phyloP scores from a whole-genome alignment of 768 basidiomycete species.

The Tylopilus rubrobrunneus region DNA sequence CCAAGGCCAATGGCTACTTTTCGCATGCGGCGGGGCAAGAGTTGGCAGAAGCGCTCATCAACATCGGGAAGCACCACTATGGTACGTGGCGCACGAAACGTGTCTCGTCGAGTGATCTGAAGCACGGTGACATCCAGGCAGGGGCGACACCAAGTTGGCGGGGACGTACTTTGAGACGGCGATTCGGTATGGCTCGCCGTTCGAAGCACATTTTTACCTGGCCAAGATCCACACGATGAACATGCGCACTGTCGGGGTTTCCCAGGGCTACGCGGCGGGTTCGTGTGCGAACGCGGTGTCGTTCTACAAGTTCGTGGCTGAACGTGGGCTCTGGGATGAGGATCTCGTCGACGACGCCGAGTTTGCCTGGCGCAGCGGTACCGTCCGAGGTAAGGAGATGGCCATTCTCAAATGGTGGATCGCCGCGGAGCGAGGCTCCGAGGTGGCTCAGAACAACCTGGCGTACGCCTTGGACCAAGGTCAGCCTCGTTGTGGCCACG shows the following conservation, averaged over 20 bases:
- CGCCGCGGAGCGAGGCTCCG: constrained; percentile 88
- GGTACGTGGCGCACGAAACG: constrained; percentile 33
- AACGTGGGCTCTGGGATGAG: constrained; percentile 86
- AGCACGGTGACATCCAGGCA: constrained; percentile 40
- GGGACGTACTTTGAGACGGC: constrained; percentile 79
- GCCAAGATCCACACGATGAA: constrained; percentile 74
- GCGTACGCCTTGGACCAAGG: constrained; percentile 93
- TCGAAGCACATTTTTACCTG: constrained; percentile 93
- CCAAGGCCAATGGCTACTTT: constrained; percentile 66
- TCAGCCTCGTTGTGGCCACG: constrained; percentile 34
- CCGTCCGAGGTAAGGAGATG: constrained; percentile 68
- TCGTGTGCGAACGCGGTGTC: constrained; percentile 89
- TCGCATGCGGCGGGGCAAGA: constrained; percentile 80
- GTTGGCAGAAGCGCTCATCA: constrained; percentile 88
- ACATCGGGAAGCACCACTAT: constrained; percentile 79
- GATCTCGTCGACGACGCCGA: constrained; percentile 82
- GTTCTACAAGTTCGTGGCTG: constrained; percentile 89
- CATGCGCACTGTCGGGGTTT: constrained; percentile 38
- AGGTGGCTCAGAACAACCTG: constrained; percentile 92
- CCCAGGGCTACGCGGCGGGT: constrained; percentile 52
- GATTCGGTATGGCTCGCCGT: constrained; percentile 81
- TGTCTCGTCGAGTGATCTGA: constrained; percentile 3
- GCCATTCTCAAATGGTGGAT: constrained; percentile 95
- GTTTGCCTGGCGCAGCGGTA: constrained; percentile 63
- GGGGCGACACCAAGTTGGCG: constrained; percentile 64